Percentiles rank a stretch among this genome's conserved stretches.
phyloP scores from a whole-genome alignment of 1,139 yeast genomes.

The Scheffersomyces cryptocercus region DNA sequence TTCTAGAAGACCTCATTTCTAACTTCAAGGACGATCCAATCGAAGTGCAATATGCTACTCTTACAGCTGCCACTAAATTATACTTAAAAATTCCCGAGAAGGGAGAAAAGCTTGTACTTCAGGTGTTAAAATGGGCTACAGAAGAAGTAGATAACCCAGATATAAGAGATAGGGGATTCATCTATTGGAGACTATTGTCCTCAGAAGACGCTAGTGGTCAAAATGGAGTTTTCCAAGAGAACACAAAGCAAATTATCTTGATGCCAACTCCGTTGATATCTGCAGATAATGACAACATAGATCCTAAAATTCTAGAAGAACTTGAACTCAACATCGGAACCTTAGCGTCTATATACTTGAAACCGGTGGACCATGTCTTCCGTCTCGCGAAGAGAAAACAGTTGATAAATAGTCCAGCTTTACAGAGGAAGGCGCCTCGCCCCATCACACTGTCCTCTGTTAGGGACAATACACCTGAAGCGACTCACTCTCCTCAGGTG shows the following conservation, averaged over 20 bases:
- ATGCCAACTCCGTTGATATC: slow-evolving; percentile 64
- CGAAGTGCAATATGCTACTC: slow-evolving; percentile 71
- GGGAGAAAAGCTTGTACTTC: slow-evolving; percentile 60
- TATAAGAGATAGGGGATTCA: slow-evolving; percentile 78
- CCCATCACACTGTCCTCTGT: not conserved
- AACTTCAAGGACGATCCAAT: slow-evolving; percentile 60
- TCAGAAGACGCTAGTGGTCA: slow-evolving; percentile 32
- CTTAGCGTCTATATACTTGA: slow-evolving; percentile 78
- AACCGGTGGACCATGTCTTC: slow-evolving; percentile 80
- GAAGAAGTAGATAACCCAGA: slow-evolving; percentile 80
- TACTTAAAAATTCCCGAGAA: slow-evolving; percentile 58
- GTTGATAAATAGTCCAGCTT: slow-evolving; percentile 65
- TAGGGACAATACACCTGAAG: not conserved
- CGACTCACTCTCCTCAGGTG: too few species aligned
- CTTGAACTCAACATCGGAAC: slow-evolving; percentile 81
- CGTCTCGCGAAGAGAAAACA: slow-evolving; percentile 58
- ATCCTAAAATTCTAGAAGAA: slow-evolving; percentile 72
- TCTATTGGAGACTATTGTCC: slow-evolving; percentile 82
- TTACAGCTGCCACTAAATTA: slow-evolving; percentile 75
- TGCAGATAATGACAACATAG: slow-evolving; percentile 69
- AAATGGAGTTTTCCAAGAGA: slow-evolving; percentile 32
- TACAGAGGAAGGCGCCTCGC: slow-evolving; percentile 30
- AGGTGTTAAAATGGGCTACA: slow-evolving; percentile 67
- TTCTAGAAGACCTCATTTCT: slow-evolving; percentile 47
- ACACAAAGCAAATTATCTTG: slow-evolving; percentile 57